These are phyloP conservation scores for Eucalyptus brandiana DNA, from an alignment of 345 rosid genomes.

Conservation along the genomic window DNA sequence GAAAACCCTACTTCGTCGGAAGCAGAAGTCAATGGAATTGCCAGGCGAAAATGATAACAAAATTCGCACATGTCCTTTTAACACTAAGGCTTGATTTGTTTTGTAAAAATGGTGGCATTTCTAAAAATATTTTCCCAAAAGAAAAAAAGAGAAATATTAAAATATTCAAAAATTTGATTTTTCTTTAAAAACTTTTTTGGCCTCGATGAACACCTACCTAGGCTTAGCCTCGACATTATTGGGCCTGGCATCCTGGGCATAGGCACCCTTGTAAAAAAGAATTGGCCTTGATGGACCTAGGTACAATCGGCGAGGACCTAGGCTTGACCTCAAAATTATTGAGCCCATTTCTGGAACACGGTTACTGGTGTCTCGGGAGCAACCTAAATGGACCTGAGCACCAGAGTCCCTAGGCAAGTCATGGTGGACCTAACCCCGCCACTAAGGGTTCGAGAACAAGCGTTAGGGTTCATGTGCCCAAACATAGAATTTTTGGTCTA, in stretches of 20 bases:
- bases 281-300: no score
- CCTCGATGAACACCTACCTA: no score
- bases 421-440: fast-evolving
- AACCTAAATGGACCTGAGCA: not conserved
- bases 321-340: not conserved
- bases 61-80: not conserved
- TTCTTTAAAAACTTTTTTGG: no score
- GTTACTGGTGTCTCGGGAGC: fast-evolving
- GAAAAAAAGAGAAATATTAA: fast-evolving
- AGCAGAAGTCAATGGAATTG: not conserved
- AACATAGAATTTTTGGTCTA: no score
- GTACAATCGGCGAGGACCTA: not conserved
- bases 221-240: no score
- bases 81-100: not conserved
- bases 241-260: fast-evolving
- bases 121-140: no score
- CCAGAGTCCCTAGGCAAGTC: no score
- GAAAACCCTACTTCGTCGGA: not conserved
- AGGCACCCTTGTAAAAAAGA: no score
- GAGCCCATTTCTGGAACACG: fast-evolving
- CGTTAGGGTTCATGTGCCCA: fast-evolving
- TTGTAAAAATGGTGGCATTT: no score
- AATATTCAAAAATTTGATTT: fast-evolving
- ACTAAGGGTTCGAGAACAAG: not conserved
- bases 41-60: not conserved